Conservation (phyloP, 257 asterid species). For the Solanum paucissectum region DNA sequence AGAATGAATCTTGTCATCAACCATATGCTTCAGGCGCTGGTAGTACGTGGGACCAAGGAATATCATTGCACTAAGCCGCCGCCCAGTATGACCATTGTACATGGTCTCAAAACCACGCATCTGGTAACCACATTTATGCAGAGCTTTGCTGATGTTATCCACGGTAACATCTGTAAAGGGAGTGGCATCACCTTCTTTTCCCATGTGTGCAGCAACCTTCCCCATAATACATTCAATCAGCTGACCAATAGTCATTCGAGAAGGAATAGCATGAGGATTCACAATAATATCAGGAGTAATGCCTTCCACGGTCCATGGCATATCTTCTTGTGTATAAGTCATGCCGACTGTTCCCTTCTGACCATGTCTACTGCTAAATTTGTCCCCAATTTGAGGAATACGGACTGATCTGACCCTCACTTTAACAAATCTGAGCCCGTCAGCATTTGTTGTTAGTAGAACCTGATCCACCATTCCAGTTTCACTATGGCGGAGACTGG, state of each 20-base stretch:
- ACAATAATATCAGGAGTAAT: conserved; percentile 83
- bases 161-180: conserved; percentile 96
- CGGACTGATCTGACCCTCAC: conserved; percentile 92
- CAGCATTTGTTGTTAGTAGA: conserved; percentile 83
- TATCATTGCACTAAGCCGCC: conserved; percentile 69
- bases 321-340: conserved; percentile 97
- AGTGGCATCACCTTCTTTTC: conserved; percentile 95
- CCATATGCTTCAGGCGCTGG: conserved; percentile 98
- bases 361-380: conserved; percentile 92
- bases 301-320: conserved; percentile 96
- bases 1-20: conserved; percentile 90
- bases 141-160: conserved; percentile 89
- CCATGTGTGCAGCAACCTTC: conserved; percentile 97
- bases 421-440: conserved; percentile 86
- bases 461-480: conserved; percentile 96
- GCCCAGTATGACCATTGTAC: conserved; percentile 95
- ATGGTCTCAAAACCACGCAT: conserved; percentile 97
- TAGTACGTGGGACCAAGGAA: conserved; percentile 94
- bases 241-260: conserved; percentile 98
- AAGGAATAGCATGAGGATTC: conserved; percentile 95
- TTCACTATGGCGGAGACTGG: conserved; percentile 92
- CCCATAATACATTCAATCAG: conserved; percentile 97
- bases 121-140: conserved; percentile 93
- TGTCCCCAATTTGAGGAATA: conserved; percentile 95
- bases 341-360: conserved; percentile 97